Evolutionary conservation across 208 protist species (phyloP), one percentile per base, ranked within the genome.

Genomic region (Strigomonas oncopelti): DNA sequence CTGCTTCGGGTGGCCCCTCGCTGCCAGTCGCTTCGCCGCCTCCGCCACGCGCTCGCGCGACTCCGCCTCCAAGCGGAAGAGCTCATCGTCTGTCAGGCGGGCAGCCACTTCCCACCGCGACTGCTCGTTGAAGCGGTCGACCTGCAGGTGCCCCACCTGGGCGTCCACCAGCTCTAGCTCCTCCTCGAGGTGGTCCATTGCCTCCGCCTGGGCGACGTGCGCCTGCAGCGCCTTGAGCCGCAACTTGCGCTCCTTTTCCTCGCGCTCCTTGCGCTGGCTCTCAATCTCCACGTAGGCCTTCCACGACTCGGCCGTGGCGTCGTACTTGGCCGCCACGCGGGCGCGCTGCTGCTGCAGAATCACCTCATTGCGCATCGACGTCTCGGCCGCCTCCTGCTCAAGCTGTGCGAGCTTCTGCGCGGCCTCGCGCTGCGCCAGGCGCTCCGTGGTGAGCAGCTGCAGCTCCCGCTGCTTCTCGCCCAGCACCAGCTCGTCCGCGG

Each of bases 241-340:
- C 29, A 79, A 60, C 58, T 72, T 57, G 28, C 72, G 69, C 74
- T 85, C 78, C 56, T 71, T 65, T 28, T 72, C 85, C 20, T 80
- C 76, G 14, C 68, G 64, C 25, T 54, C 61, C 55, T 90, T 77
- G 16, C 76, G 73, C n/a, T 61, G 45, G 48, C 32, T 60, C 64
- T 87, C 78, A n/a, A 83, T 25, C 31, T 63, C 67, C 52, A 83
- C 70, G 48, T 76, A 74, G 25, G 71, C 65, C 65, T 77, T 64
- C 79, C 85, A 84, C 20, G 78, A 29, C 7, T 77, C 34, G 31
- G 77, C 57, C 46, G 81, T 66, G 42, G 78, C 70, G 65, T 84
- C 80, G 81, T 80, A 85, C 75, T 88, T 92, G 24, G 86, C 86
- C 14, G 85, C 73, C 22, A 91, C 66, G n/a, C 71, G 63, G 22